phyloP scores from a whole-genome alignment of 225 moss, liverwort and hornwort genomes.

The Straminergon stramineum region DNA sequence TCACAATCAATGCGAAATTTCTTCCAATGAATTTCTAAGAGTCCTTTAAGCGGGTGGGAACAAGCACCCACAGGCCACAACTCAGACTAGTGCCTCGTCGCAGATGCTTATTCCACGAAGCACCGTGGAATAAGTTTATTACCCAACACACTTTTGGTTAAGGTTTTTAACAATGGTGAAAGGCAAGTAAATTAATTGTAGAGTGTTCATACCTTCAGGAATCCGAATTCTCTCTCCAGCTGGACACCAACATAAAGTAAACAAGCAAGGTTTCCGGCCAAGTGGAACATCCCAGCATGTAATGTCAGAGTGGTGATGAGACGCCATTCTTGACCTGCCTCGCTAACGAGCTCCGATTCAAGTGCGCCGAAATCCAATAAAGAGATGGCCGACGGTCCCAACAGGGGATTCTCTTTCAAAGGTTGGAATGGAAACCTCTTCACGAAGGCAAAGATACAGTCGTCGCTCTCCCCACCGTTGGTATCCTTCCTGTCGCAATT shows the following conservation, averaged over 20 bases:
- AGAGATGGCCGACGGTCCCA: conserved; percentile 57
- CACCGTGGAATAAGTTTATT: neutral
- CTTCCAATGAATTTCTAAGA: neutral
- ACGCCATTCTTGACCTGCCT: conserved; percentile 63
- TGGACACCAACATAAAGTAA: conserved; percentile 51
- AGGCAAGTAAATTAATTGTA: neutral
- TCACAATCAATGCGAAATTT: neutral
- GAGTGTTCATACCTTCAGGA: conserved; percentile 25
- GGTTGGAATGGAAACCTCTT: conserved; percentile 71
- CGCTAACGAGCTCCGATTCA: conserved; percentile 53
- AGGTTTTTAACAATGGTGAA: neutral
- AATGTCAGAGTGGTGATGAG: conserved; percentile 60
- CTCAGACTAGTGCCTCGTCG: neutral
- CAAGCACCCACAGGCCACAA: neutral
- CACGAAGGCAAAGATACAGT: conserved; percentile 43
- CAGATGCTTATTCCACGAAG: neutral
- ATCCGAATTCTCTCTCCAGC: conserved; percentile 67
- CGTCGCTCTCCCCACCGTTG: neutral
- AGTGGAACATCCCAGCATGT: conserved; percentile 78
- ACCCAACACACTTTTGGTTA: neutral
- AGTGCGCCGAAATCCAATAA: conserved; percentile 64
- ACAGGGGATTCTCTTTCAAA: conserved; percentile 62
- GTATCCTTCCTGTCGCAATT: conserved; percentile 34
- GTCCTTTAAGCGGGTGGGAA: neutral
- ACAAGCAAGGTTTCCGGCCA: conserved; percentile 53